Evolutionary conservation across 306 rosid genomes (phyloP), one percentile per base, ranked within the genome.

Genomic region (Rosa persica): DNA sequence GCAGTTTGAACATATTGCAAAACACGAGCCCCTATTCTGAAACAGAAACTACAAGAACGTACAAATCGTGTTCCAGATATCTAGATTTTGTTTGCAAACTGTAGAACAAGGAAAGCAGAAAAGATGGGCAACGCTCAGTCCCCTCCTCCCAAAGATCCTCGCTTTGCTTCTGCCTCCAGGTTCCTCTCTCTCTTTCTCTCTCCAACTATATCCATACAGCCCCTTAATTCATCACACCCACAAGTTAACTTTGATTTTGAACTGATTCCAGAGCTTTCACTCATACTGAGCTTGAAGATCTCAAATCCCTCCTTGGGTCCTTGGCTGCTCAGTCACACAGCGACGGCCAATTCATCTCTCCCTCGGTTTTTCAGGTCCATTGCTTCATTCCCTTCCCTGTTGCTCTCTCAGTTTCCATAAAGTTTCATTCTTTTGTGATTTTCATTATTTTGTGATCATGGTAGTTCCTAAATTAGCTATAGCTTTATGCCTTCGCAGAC

Each of bases 131-230:
- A 88, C 77, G 23, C 91, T 62, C 89, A 81, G 54, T 79, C 91
- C 43, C 86, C 89, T 70, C 19, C 75, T 72, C 49, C 70, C 42
- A 19, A 69, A 20, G 83, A 82, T 84, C 81, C 83, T 81, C 93
- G 83, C 78, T 95, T 82, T 72, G 82, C 81, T 67, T 74, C 93
- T 4, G 88, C 98, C 46, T 86, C 93, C 77, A 90, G 98, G 98
- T 92, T 34, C 69, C 20, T 78, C 46, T 62, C 67, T n/a, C n/a
- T n/a, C n/a, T 36, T 3, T 54, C 30, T 62, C 5, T 72, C 22
- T 52, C 23, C 39, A 38, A 1, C 12, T 39, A 19, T 30, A 30
- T 30, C 36, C n/a, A 30, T 30, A 30, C 36, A 30, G 36, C 36
- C 36, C 36, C 36, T 30, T 30, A 30, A 30, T 30, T 30, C 34